These are phyloP conservation scores for Puccinia triticina DNA, from an alignment of 1,284 basidiomycete genomes.

Conservation along the genomic window DNA sequence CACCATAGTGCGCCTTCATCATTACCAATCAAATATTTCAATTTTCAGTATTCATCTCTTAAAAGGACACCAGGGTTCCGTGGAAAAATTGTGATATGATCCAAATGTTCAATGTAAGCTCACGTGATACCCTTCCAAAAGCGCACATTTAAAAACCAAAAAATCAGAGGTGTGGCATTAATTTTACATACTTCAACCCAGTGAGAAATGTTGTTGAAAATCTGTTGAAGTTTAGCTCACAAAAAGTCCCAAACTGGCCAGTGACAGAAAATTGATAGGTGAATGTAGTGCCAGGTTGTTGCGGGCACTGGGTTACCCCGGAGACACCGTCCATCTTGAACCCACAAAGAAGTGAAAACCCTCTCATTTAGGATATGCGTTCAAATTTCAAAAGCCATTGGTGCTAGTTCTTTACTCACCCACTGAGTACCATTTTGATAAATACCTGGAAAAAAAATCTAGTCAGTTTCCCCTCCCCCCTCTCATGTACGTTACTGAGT, in stretches of 20 bases:
- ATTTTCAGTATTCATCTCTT: not conserved
- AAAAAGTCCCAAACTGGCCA: conserved; percentile 46
- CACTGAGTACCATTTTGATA: conserved; percentile 57
- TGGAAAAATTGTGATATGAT: not conserved
- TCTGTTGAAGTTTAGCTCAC: conserved; percentile 22
- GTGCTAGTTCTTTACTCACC: conserved; percentile 54
- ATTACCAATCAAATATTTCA: not conserved
- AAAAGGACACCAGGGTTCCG: not conserved
- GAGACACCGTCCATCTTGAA: conserved; percentile 31
- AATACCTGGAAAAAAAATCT: conserved; percentile 51
- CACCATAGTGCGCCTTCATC: conserved; percentile 56
- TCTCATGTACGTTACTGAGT: not conserved
- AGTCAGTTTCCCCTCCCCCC: not conserved
- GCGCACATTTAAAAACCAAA: not conserved
- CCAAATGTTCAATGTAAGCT: not conserved
- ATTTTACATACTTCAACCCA: too few relatives aligned
- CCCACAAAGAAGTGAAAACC: not conserved
- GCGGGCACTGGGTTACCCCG: conserved; percentile 57
- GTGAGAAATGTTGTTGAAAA: too few relatives aligned
- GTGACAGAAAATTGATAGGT: conserved; percentile 31
- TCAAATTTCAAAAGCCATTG: not conserved
- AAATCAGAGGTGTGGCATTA: too few relatives aligned
- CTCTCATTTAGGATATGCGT: not conserved
- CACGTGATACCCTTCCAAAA: conserved; percentile 41
- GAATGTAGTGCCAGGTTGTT: conserved; percentile 51